phyloP scores from a whole-genome alignment of 2,329 filamentous ascomycete genomes.

The Aspergillus aculeatinus region DNA sequence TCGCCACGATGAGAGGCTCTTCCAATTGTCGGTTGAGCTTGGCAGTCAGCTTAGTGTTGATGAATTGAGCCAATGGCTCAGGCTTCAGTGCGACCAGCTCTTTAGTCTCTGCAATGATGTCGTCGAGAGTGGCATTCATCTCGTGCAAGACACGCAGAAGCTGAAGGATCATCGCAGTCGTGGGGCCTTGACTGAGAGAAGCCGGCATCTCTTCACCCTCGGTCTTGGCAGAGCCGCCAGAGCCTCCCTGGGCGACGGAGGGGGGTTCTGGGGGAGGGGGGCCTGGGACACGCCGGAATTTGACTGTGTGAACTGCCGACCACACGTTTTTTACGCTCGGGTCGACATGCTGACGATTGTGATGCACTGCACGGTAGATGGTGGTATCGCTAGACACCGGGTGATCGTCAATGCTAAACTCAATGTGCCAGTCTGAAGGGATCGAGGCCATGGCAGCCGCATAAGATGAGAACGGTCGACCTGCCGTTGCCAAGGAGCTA shows the following conservation, averaged over 20 bases:
- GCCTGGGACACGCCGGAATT: constrained; percentile 81
- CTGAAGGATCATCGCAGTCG: constrained; percentile 81
- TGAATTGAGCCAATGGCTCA: constrained; percentile 88
- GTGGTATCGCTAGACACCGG: constrained; percentile 88
- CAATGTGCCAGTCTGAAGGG: constrained; percentile 95
- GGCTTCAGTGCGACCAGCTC: constrained; percentile 68
- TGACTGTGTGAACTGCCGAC: constrained; percentile 87
- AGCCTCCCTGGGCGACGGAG: constrained; percentile 56
- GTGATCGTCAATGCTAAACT: constrained; percentile 85
- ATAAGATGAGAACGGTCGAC: constrained; percentile 70
- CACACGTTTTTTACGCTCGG: constrained; percentile 75
- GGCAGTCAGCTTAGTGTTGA: constrained; percentile 96
- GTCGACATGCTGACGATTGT: constrained; percentile 59
- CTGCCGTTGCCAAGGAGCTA: constrained; percentile 52
- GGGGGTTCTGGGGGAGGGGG: constrained; percentile 73
- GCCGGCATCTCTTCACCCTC: constrained; percentile 66
- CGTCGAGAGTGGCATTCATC: constrained; percentile 88
- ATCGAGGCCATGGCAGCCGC: constrained; percentile 76
- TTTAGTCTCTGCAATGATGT: constrained; percentile 78
- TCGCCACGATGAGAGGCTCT: constrained; percentile 93
- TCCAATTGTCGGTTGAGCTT: constrained; percentile 97
- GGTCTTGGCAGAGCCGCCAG: constrained; percentile 52
- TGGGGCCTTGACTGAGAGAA: constrained; percentile 78
- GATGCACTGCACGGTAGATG: constrained; percentile 91
- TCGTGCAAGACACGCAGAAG: constrained; percentile 88